A percentile compares a stretch with the other conserved stretches of the same genome.
These are phyloP conservation scores for Globisporangium polare DNA, from an alignment of 352 stramenopile species.

Conservation along the genomic window DNA sequence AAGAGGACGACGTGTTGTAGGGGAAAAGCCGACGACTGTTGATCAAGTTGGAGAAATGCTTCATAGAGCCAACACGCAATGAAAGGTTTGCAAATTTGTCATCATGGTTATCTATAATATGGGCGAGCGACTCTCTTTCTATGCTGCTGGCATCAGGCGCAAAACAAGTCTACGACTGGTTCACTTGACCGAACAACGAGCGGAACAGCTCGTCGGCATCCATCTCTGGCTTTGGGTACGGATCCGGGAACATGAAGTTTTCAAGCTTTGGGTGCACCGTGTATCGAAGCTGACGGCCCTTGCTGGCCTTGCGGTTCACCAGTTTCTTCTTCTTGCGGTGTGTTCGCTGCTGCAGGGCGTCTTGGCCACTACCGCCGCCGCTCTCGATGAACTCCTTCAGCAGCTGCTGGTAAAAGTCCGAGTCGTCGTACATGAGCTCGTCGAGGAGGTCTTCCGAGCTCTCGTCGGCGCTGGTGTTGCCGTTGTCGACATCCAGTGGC, in stretches of 20 bases:
- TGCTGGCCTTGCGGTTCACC: slow-evolving; percentile 88
- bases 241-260: slow-evolving; percentile 89
- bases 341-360: slow-evolving; percentile 46
- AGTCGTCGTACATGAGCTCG: slow-evolving; percentile 86
- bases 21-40: not conserved
- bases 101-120: slow-evolving; percentile 17
- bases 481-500: slow-evolving; percentile 35
- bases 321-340: slow-evolving; percentile 84
- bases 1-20: slow-evolving; percentile 87
- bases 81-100: slow-evolving; percentile 10
- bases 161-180: slow-evolving; percentile 27
- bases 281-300: slow-evolving; percentile 79
- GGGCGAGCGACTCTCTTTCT: slow-evolving; percentile 16
- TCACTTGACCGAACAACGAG: slow-evolving; percentile 75
- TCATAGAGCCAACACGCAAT: not conserved
- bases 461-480: slow-evolving; percentile 33
- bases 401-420: slow-evolving; percentile 86
- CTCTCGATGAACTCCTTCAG: slow-evolving; percentile 88
- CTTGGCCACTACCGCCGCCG: slow-evolving; percentile 44
- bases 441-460: slow-evolving; percentile 53
- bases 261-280: slow-evolving; percentile 85
- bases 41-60: slow-evolving; percentile 1
- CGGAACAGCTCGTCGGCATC: slow-evolving; percentile 83
- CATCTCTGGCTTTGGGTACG: slow-evolving; percentile 70
- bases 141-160: not conserved